These are phyloP conservation scores for Daedaleopsis sinensis DNA, from an alignment of 768 basidiomycete genomes.

Conservation along the genomic window DNA sequence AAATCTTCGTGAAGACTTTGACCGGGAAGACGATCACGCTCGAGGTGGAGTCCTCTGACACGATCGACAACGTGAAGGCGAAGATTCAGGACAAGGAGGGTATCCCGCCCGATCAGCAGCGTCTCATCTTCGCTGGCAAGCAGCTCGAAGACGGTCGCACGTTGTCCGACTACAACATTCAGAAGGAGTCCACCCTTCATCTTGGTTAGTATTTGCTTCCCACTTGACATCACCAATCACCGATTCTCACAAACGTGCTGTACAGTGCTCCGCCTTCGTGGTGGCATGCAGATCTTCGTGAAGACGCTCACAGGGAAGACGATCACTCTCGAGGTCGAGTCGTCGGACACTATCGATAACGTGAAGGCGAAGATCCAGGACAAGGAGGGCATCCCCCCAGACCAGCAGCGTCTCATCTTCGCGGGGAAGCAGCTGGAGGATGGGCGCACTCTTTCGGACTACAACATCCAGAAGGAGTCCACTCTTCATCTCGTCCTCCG, in stretches of 20 bases:
- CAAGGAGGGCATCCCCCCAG: constrained; percentile 82
- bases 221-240: background rate
- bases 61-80: constrained; percentile 86
- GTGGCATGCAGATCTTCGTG: constrained; percentile 91
- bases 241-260: background rate
- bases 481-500: constrained; percentile 60
- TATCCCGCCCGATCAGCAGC: constrained; percentile 86
- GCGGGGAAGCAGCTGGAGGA: constrained; percentile 96
- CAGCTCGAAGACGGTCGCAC: constrained; percentile 92
- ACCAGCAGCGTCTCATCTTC: constrained; percentile 90
- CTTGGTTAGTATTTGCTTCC: constrained; percentile 36
- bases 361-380: constrained; percentile 85
- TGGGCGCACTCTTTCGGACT: constrained; percentile 82
- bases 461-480: constrained; percentile 83
- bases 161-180: constrained; percentile 88
- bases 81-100: constrained; percentile 97
- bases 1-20: constrained; percentile 80
- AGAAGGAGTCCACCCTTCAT: constrained; percentile 86
- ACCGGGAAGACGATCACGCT: constrained; percentile 94
- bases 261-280: constrained; percentile 79
- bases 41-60: constrained; percentile 86
- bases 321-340: constrained; percentile 92
- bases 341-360: constrained; percentile 91
- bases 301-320: constrained; percentile 91
- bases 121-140: constrained; percentile 91